Conservation (phyloP, 768 basidiomycete genomes). For the Naganishia onofrii region DNA sequence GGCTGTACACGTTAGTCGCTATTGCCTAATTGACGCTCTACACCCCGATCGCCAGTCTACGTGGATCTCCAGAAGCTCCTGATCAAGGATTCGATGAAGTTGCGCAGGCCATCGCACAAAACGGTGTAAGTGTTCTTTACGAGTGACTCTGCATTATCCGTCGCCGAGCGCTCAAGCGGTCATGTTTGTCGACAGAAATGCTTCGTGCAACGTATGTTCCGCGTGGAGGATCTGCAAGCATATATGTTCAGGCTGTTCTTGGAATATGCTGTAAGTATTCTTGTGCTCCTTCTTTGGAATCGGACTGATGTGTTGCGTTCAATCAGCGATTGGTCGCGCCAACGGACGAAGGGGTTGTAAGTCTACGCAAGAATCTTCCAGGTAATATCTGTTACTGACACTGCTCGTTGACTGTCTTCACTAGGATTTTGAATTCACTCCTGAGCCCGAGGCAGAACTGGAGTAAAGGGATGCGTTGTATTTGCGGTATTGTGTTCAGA, state of each 20-base stretch:
- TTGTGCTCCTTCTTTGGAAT: not conserved
- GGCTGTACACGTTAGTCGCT: no score
- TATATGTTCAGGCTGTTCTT: conserved; percentile 53
- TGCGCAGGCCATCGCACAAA: conserved; percentile 51
- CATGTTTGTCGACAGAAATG: conserved; percentile 31
- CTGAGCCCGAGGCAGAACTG: not conserved
- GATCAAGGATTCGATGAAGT: conserved; percentile 53
- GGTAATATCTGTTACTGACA: not conserved
- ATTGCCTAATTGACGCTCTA: no score
- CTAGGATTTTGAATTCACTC: not conserved
- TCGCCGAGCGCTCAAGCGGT: not conserved
- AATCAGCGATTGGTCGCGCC: conserved; percentile 25
- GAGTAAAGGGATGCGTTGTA: not conserved
- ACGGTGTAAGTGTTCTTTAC: conserved; percentile 46
- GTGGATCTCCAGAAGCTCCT: conserved; percentile 49
- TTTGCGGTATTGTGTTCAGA: no score
- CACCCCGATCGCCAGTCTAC: no score
- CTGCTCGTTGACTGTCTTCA: not conserved
- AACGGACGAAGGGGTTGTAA: conserved; percentile 24
- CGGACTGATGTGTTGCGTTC: not conserved
- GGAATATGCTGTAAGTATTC: conserved; percentile 49
- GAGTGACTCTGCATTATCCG: not conserved
- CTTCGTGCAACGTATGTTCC: conserved; percentile 51
- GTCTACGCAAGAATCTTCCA: not conserved
- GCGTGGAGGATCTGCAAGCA: conserved; percentile 50